A percentile compares a stretch with the other conserved stretches of the same genome.
Conservation (phyloP, 768 basidiomycete genomes). For the Tulasnella sp. region DNA sequence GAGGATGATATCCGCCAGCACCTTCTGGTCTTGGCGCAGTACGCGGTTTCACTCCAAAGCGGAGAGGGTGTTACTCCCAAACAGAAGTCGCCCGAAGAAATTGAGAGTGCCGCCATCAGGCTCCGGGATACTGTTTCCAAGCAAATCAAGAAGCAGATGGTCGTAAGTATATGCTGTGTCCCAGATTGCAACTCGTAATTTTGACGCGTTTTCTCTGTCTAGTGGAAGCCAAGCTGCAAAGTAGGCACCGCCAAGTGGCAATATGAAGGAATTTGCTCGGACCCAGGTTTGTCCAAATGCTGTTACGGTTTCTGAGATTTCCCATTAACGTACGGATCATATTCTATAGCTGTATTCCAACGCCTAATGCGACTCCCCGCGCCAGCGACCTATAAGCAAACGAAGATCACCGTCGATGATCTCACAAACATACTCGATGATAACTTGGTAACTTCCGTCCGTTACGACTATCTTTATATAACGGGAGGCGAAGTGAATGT, state of each 20-base stretch:
- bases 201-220: too few relatives aligned
- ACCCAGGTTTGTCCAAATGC: neutral
- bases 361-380: neutral
- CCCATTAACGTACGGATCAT: neutral
- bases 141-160: too few relatives aligned
- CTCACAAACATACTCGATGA: neutral
- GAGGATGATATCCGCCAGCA: neutral
- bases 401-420: neutral
- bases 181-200: too few relatives aligned
- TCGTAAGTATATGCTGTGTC: too few relatives aligned
- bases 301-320: neutral
- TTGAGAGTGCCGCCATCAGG: too few relatives aligned
- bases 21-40: slow-evolving; percentile 2
- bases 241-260: neutral
- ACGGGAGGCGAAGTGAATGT: slow-evolving; percentile 2
- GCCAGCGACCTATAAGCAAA: neutral
- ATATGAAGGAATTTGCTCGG: neutral
- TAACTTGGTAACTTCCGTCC: neutral
- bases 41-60: too few relatives aligned
- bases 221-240: slow-evolving; percentile 22
- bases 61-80: too few relatives aligned
- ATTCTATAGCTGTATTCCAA: neutral
- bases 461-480: neutral
- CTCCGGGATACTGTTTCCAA: too few relatives aligned
- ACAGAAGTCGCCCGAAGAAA: too few relatives aligned